phyloP scores from a whole-genome alignment of 2,329 filamentous ascomycete species.

The Fusarium tjaetaba region DNA sequence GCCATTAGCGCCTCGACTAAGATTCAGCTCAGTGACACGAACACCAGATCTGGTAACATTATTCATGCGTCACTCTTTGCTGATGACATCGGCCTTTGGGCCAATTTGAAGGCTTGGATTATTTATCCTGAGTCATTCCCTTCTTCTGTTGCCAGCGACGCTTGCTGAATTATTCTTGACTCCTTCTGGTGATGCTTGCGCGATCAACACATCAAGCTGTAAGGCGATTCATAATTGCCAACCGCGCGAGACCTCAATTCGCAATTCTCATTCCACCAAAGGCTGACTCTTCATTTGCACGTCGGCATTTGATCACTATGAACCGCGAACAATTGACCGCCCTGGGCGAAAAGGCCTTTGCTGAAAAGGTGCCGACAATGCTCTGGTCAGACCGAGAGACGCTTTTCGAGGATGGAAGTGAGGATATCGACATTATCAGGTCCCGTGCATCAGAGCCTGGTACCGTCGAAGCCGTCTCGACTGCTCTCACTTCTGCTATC shows the following conservation, averaged over 20 bases:
- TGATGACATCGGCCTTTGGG: not conserved
- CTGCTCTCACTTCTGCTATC: not conserved
- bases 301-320: not conserved
- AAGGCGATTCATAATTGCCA: not conserved
- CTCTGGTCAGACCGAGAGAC: not conserved
- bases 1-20: not conserved
- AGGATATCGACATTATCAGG: not conserved
- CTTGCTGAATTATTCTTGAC: accelerated
- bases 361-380: not conserved
- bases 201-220: not conserved
- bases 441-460: not conserved
- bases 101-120: not conserved
- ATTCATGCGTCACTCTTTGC: not conserved
- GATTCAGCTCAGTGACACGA: not conserved
- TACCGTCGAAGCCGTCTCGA: not conserved
- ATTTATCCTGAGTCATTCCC: not conserved
- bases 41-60: not conserved
- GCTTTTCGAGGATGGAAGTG: not conserved
- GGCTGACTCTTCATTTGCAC: too few relatives aligned
- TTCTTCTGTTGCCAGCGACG: not conserved
- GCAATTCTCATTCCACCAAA: too few relatives aligned
- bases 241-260: not conserved
- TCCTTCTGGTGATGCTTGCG: not conserved
- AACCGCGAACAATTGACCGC: not conserved
- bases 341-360: not conserved